phyloP scores from a whole-genome alignment of 257 asterid genomes.

The Agastache rugosa region DNA sequence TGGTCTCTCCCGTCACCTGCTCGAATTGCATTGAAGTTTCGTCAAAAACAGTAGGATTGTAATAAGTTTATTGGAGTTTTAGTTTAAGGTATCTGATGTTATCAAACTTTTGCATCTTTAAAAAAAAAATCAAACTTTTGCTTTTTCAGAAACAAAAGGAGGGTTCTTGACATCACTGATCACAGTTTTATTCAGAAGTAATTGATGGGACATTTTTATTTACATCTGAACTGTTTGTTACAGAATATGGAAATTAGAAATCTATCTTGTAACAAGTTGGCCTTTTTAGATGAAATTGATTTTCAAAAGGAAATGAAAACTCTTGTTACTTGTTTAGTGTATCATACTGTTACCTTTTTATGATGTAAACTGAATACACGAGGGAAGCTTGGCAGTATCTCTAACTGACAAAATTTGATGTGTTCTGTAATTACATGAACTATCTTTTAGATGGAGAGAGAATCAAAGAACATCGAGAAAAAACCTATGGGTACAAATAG shows the following conservation, averaged over 20 bases:
- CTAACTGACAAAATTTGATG: neutral
- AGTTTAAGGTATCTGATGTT: neutral
- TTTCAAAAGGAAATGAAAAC: neutral
- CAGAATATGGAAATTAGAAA: neutral
- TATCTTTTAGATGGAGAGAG: slow-evolving; percentile 50
- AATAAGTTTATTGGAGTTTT: slow-evolving; percentile 4
- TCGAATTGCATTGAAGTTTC: neutral
- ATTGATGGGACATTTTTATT: slow-evolving; percentile 17
- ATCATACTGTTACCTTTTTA: neutral
- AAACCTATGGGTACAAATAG: slow-evolving; percentile 28
- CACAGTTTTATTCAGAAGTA: neutral
- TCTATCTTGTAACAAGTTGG: neutral
- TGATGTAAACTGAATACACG: slow-evolving; percentile 24
- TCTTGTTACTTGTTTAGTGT: neutral
- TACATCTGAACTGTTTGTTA: neutral
- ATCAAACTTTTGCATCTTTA: neutral
- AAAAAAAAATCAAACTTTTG: neutral
- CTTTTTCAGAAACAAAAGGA: neutral
- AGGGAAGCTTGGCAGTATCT: slow-evolving; percentile 19
- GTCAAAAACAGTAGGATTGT: neutral
- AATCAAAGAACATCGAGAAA: slow-evolving; percentile 32
- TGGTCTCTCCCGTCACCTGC: neutral
- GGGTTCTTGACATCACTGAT: neutral
- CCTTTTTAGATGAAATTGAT: neutral
- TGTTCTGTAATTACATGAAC: neutral